Percentiles rank a stretch among this genome's conserved stretches.
Evolutionary conservation across 495 filamentous ascomycete genomes (phyloP).

Genomic region (Ascobolus immersus): DNA sequence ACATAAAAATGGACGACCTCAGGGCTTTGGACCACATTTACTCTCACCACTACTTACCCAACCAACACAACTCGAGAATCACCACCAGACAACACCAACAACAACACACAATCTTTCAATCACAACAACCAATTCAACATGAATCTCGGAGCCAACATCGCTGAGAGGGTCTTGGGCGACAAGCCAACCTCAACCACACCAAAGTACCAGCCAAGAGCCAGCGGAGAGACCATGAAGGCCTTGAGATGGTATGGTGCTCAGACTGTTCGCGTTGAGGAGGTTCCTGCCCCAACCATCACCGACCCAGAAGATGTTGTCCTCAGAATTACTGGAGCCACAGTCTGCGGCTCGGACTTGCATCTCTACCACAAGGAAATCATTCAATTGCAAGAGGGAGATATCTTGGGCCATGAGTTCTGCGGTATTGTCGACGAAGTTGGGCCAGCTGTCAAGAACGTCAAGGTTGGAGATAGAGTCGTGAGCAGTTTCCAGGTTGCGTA

Average conservation of each 20-base stretch:
- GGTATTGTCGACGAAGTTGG: constrained; percentile 55
- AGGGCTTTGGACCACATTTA: too few relatives aligned
- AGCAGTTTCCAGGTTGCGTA: constrained; percentile 63
- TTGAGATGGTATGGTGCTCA: constrained; percentile 49
- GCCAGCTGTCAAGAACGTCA: constrained; percentile 28
- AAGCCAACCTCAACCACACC: too few relatives aligned
- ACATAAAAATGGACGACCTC: too few relatives aligned
- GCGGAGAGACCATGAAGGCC: constrained; percentile 41
- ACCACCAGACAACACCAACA: too few relatives aligned
- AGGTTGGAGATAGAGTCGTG: constrained; percentile 55
- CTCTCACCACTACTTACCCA: too few relatives aligned
- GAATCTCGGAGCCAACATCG: too few relatives aligned
- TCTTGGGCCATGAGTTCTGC: constrained; percentile 75
- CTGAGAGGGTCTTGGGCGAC: too few relatives aligned
- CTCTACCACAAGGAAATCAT: constrained; percentile 45
- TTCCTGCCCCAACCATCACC: constrained; percentile 25
- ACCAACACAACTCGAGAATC: too few relatives aligned
- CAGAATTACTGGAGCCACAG: constrained; percentile 59
- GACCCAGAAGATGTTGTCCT: constrained; percentile 59
- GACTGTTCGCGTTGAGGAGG: constrained; percentile 28
- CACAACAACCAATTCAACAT: too few relatives aligned
- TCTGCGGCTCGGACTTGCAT: constrained; percentile 72
- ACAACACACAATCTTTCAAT: too few relatives aligned
- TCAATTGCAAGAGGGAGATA: constrained; percentile 57
- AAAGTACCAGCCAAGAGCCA: too few relatives aligned